phyloP scores from a whole-genome alignment of 2,329 filamentous ascomycete genomes.

The Clonostachys chloroleuca region DNA sequence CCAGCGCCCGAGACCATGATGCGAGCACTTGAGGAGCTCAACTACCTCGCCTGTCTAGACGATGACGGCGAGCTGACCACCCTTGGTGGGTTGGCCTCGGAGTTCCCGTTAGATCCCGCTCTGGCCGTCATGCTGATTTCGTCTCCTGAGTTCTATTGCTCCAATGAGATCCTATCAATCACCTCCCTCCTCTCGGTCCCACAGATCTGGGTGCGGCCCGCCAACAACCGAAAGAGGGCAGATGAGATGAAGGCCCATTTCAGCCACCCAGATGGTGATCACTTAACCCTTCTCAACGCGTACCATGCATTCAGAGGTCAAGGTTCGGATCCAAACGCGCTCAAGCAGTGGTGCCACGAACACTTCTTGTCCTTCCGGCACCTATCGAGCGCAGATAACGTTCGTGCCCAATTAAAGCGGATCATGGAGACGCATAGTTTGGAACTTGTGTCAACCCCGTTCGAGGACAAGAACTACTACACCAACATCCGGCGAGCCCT shows the following conservation, averaged over 20 bases:
- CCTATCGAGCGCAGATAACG: constrained; percentile 88
- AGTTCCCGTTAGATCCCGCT: constrained; percentile 91
- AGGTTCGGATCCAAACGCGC: constrained; percentile 56
- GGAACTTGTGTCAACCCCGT: constrained; percentile 82
- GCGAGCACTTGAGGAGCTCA: constrained; percentile 94
- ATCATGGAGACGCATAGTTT: constrained; percentile 95
- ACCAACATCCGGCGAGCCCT: constrained; percentile 92
- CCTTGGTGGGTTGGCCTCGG: constrained; percentile 82
- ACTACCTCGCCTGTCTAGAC: constrained; percentile 93
- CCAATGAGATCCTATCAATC: constrained; percentile 95
- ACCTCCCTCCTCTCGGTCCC: constrained; percentile 92
- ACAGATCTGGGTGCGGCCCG: constrained; percentile 87
- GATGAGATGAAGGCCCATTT: constrained; percentile 98
- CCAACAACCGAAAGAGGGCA: constrained; percentile 79
- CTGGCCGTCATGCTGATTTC: constrained; percentile 97
- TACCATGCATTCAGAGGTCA: constrained; percentile 93
- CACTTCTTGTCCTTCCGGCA: constrained; percentile 91
- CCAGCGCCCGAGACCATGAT: constrained; percentile 97
- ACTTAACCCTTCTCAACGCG: constrained; percentile 92
- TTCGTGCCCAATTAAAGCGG: constrained; percentile 83
- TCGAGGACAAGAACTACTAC: constrained; percentile 96
- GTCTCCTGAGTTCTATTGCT: constrained; percentile 97
- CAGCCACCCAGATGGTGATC: constrained; percentile 88
- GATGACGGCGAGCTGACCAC: constrained; percentile 91
- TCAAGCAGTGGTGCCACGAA: constrained; percentile 92